A percentile compares a stretch with the other conserved stretches of the same genome.
phyloP scores from a whole-genome alignment of 2,329 filamentous ascomycete genomes.

The Endocalyx cinctus region DNA sequence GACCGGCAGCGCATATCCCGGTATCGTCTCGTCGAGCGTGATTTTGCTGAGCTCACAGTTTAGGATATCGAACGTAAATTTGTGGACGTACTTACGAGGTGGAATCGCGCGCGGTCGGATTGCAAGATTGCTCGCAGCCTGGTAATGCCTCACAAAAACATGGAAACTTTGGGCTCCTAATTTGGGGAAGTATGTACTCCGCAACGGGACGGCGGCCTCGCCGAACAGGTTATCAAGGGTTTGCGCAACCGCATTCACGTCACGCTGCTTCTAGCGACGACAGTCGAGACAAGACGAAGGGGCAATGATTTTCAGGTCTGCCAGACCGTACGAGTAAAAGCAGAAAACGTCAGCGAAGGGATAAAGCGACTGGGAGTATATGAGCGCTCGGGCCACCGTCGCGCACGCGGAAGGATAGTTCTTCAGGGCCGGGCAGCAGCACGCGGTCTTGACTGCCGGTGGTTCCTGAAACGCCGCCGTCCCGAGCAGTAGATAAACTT shows the following conservation, averaged over 20 bases:
- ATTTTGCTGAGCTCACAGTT: no score
- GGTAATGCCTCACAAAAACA: no score
- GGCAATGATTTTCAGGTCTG: background rate
- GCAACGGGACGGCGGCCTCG: background rate
- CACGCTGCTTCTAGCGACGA: background rate
- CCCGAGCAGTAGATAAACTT: background rate
- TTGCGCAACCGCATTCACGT: background rate
- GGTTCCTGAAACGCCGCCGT: background rate
- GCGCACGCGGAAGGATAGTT: background rate
- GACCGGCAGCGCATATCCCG: no score
- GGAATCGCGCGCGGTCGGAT: no score
- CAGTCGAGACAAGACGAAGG: background rate
- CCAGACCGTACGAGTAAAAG: background rate
- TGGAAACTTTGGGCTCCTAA: no score
- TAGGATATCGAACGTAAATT: no score
- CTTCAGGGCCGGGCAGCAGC: background rate
- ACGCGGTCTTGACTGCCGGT: background rate
- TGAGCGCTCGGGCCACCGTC: background rate
- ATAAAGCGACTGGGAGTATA: background rate
- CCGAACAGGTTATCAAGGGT: background rate
- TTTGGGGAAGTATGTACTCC: background rate
- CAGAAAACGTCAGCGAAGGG: background rate
- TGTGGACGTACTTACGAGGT: no score
- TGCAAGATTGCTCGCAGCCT: no score
- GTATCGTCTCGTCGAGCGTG: no score